Base-by-base conservation (phyloP, 345 rosid species). In the Eucalyptus tenuipes region DNA sequence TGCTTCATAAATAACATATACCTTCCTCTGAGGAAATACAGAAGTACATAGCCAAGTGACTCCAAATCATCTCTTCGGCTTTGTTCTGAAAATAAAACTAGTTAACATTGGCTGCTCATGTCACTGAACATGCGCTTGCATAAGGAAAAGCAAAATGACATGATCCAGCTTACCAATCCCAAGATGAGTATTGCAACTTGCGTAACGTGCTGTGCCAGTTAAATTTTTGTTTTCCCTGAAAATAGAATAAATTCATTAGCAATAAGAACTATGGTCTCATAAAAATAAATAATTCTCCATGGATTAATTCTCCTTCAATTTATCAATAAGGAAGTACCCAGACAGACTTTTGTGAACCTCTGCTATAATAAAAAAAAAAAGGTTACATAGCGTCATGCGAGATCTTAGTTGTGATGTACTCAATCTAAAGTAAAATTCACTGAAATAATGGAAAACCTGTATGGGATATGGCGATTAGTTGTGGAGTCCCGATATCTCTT, bases 391-490 rank as follows among this genome's bases (percentile, higher is more conserved):
- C 4, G 6, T 86, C 49, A 86, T 13, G 68, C 4, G n/a, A 86
- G 64, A 53, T 86, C 87, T 31, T 20, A 27, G 55, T 37, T 66
- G 9, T 49, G 64, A 86, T n/a, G 37, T 31, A 49, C 33, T 14
- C 47, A 33, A 85, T 47, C 13, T 24, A 49, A 85, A 49, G 59
- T n/a, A 29, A 48, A 85, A 53, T 86, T 86, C 66, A 55, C 40
- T 48, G 3, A 40, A 40, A 61, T 31, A 42, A 75, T 49, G 66
- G 37, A 59, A 88, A 88, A 95, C 98, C 95, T 94, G 89, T 95
- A 95, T n/a, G 95, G 93, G 89, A 95, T 95, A 88, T 95, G 96
- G 79, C 93, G 95, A 82, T 93, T 90, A 44, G 96, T 92, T 84
- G 93, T 80, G 40, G 96, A 87, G 82, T 95, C 98, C 75, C 96